These are phyloP conservation scores for Coleophoma crateriformis DNA, from an alignment of 2,329 filamentous ascomycete genomes.

Conservation along the genomic window DNA sequence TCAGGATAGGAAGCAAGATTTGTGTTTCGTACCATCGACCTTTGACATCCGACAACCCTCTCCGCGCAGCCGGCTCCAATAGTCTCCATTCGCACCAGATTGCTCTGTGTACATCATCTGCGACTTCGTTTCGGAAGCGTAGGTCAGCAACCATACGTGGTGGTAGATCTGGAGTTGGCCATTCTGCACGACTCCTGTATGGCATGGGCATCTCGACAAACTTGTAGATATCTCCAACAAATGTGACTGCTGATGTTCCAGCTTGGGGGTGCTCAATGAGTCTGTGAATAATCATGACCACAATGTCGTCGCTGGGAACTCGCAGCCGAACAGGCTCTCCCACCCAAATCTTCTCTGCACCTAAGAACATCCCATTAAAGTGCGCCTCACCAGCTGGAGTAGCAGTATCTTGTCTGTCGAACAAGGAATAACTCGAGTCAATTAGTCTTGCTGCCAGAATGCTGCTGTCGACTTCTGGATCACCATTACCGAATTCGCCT, in stretches of 20 bases:
- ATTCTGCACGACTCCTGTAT: constrained; percentile 27
- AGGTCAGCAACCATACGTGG: constrained; percentile 32
- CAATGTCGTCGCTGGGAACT: constrained; percentile 34
- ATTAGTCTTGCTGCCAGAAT: constrained; percentile 51
- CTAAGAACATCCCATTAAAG: constrained; percentile 49
- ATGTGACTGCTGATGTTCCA: constrained; percentile 23
- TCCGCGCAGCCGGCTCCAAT: constrained; percentile 22
- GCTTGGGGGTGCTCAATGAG: constrained; percentile 24
- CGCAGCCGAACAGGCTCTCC: constrained; percentile 50
- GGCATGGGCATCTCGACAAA: constrained; percentile 33
- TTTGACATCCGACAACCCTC: constrained; percentile 41
- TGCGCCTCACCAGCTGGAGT: constrained; percentile 32
- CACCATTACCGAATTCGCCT: constrained; percentile 34
- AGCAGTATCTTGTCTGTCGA: constrained; percentile 36
- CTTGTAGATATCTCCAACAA: constrained; percentile 47
- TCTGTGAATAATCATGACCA: constrained; percentile 38
- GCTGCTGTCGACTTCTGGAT: constrained; percentile 49
- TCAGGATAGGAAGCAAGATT: constrained; percentile 36
- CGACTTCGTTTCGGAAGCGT: constrained; percentile 41
- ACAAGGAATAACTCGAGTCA: constrained; percentile 48
- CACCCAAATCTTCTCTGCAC: constrained; percentile 53
- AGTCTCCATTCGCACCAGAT: constrained; percentile 25
- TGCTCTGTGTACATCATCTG: constrained; percentile 23
- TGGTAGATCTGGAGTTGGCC: constrained; percentile 38
- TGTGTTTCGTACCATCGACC: constrained; percentile 56